Conservation (phyloP, 139 green algal genomes). For the Edaphochlamys debaryana region DNA sequence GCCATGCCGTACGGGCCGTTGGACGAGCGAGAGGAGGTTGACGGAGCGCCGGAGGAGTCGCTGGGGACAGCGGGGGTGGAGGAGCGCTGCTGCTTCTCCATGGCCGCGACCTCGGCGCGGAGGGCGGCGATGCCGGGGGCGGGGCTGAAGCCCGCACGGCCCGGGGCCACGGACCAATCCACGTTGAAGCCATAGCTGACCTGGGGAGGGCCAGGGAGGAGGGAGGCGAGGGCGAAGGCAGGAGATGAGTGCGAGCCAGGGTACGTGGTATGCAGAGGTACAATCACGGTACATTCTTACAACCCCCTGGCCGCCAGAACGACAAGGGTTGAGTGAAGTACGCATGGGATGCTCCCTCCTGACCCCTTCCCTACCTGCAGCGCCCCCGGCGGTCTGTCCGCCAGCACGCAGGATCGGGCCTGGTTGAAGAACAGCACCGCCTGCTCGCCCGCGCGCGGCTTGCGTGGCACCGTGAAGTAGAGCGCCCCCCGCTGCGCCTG, state of each 20-base stretch:
- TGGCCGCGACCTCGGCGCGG: background rate
- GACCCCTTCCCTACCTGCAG: no score
- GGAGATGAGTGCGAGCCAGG: no score
- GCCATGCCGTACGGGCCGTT: no score
- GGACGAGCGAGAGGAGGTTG: no score
- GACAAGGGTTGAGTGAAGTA: no score
- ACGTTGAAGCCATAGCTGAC: slow-evolving; percentile 30
- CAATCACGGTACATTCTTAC: no score
- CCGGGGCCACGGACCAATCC: slow-evolving; percentile 14
- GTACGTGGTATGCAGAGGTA: no score
- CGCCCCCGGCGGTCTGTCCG: background rate
- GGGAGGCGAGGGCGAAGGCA: no score
- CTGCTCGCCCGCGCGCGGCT: background rate
- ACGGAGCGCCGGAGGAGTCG: no score
- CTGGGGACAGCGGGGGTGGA: background rate
- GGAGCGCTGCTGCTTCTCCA: background rate
- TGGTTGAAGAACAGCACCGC: slow-evolving; percentile 42
- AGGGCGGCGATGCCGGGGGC: background rate
- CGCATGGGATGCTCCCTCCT: no score
- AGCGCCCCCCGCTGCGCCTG: background rate
- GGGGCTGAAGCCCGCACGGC: background rate
- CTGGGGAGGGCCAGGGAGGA: no score
- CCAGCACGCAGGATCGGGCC: background rate
- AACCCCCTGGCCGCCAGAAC: no score
- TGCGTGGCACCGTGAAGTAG: slow-evolving; percentile 17